These are phyloP conservation scores for Nakaseomyces bracarensis DNA, from an alignment of 1,139 yeast species.

Conservation along the genomic window DNA sequence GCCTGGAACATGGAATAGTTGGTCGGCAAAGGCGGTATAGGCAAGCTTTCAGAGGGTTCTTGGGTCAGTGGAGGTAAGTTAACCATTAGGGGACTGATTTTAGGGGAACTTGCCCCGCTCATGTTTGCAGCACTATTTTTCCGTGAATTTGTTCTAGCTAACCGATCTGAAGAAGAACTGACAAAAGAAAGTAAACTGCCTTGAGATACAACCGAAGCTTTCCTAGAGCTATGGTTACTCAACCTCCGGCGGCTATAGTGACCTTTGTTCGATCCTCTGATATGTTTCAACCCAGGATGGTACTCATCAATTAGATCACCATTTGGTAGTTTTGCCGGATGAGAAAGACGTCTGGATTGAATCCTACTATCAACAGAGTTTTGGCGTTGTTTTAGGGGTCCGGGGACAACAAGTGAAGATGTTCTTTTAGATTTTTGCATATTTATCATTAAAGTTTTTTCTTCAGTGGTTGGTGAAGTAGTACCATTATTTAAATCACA, in stretches of 20 bases:
- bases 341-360: constrained; percentile 4
- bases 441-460: constrained; percentile 3
- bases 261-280: neutral
- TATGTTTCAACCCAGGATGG: constrained; percentile 1
- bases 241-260: neutral
- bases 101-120: constrained; percentile 4
- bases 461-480: constrained; percentile 3
- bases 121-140: constrained; percentile 12
- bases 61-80: constrained; percentile 42
- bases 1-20: constrained; percentile 3
- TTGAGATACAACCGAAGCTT: constrained; percentile 27
- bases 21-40: constrained; percentile 9
- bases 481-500: neutral
- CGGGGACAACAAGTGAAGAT: constrained; percentile 15
- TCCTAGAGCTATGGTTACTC: constrained; percentile 8
- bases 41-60: constrained; percentile 20
- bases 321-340: constrained; percentile 3
- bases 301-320: constrained; percentile 6
- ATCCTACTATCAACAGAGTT: constrained; percentile 1
- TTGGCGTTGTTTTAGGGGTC: neutral
- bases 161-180: constrained; percentile 26
- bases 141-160: constrained; percentile 13
- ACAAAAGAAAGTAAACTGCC: constrained; percentile 29
- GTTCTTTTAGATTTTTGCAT: constrained; percentile 11
- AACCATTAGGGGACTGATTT: constrained; percentile 18